A percentile compares a stretch with the other conserved stretches of the same genome.
Conservation (phyloP, 345 rosid genomes). For the Citrus inodora region DNA sequence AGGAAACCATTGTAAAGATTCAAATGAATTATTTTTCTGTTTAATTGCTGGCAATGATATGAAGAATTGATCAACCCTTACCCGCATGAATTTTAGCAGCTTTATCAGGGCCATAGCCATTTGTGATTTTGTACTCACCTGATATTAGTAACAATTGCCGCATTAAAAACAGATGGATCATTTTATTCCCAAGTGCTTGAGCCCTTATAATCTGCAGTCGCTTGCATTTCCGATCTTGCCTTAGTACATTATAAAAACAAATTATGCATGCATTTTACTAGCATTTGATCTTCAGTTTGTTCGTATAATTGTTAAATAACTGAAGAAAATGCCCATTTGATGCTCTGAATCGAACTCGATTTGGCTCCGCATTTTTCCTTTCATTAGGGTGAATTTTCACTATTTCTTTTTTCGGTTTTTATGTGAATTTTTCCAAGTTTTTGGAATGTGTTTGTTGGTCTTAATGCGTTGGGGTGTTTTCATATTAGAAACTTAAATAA, state of each 20-base stretch:
- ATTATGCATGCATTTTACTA: neutral
- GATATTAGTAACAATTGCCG: slow-evolving; percentile 3
- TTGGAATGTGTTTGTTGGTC: too few species aligned
- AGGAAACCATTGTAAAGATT: neutral
- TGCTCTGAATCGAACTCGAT: slow-evolving; percentile 20
- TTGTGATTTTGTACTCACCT: slow-evolving; percentile 35
- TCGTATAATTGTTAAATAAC: slow-evolving; percentile 1
- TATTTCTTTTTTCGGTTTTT: too few species aligned
- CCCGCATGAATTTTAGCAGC: neutral
- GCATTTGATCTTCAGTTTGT: neutral
- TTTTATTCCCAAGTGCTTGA: slow-evolving; percentile 17
- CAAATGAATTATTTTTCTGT: neutral
- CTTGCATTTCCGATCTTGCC: slow-evolving; percentile 17
- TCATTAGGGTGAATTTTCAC: too few species aligned
- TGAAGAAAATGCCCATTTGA: slow-evolving; percentile 30
- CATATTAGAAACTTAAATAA: too few species aligned
- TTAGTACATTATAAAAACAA: neutral
- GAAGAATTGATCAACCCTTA: neutral
- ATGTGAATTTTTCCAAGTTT: too few species aligned
- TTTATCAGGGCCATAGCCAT: slow-evolving; percentile 34
- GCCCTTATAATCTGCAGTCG: slow-evolving; percentile 30
- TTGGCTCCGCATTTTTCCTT: slow-evolving; percentile 7
- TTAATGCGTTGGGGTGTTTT: too few species aligned
- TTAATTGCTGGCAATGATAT: neutral
- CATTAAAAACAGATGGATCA: slow-evolving; percentile 31